Base-by-base conservation (phyloP, 345 rosid species). In the Eucalyptus guilfoylei region DNA sequence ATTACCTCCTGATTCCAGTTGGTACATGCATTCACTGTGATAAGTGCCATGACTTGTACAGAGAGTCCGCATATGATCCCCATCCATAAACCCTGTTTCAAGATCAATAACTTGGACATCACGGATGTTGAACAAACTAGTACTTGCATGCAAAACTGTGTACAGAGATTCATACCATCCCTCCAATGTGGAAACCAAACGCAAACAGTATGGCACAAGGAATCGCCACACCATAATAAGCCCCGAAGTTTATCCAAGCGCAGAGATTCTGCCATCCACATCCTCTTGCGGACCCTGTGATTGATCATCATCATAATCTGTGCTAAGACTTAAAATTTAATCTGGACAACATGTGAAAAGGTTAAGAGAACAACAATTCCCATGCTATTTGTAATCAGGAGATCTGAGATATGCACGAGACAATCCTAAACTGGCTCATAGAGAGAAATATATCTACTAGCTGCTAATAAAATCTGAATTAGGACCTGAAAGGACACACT, bases 181-280 rank as follows among this genome's bases (percentile, higher is more conserved):
- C 95, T 87, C 94, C 94, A 17, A 91, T 8, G n/a, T 88, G 93
- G 30, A 92, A 80, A 87, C 60, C 28, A 87, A 94, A 94, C 45
- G 95, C 94, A 49, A 94, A 89, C 4, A 93, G 67, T 49, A 93
- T 44, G 15, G 94, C 94, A 54, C 44, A 92, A 87, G 96, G 95
- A 90, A 94, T 91, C 50, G 90, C 96, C 67, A 94, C 93, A 23
- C 69, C 92, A 54, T 94, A 94, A 90, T 93, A 94, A 86, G 95
- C 94, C 49, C 91, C 94, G n/a, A 93, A 90, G 76, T 94, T 93
- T 86, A 94, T 92, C 60, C 42, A 62, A 28, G 94, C 90, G 86
- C 96, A 91, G 6, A 93, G 85, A 32, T 91, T 94, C 83, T 93
- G 96, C 95, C 95, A 93, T 67, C 96, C 96, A 87, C 95, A 93